Evolutionary conservation across 179 eudicot genomes (phyloP).

Genomic region (Beta lomatogona): DNA sequence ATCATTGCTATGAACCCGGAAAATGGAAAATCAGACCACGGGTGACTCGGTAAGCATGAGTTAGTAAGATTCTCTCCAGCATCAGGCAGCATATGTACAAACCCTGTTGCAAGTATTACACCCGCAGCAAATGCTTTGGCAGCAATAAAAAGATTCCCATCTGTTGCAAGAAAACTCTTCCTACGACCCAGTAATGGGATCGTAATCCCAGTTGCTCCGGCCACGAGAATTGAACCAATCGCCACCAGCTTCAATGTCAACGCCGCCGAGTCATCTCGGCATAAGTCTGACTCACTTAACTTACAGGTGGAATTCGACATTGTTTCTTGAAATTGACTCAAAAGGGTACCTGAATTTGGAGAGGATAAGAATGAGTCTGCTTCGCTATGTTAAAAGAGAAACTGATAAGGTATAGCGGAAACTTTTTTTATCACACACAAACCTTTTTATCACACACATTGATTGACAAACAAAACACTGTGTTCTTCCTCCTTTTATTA

Average conservation of each 20-base stretch:
- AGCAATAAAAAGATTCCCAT: slow-evolving; percentile 50
- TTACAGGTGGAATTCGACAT: slow-evolving; percentile 37
- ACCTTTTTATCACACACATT: not conserved
- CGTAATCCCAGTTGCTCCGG: slow-evolving; percentile 47
- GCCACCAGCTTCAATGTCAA: slow-evolving; percentile 43
- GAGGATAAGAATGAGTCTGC: not conserved
- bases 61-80: slow-evolving; percentile 37
- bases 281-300: slow-evolving; percentile 21
- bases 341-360: slow-evolving; percentile 29
- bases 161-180: slow-evolving; percentile 40
- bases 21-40: slow-evolving; percentile 49
- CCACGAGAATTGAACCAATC: slow-evolving; percentile 41
- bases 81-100: slow-evolving; percentile 58
- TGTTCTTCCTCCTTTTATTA: not conserved
- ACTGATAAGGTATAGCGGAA: too few relatives aligned
- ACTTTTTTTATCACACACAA: not conserved
- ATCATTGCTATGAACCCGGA: slow-evolving; percentile 48
- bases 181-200: slow-evolving; percentile 44
- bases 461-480: not conserved
- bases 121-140: slow-evolving; percentile 62
- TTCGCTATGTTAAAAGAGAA: too few relatives aligned
- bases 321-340: slow-evolving; percentile 29
- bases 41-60: slow-evolving; percentile 41
- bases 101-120: slow-evolving; percentile 60
- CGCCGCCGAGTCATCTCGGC: slow-evolving; percentile 44